A percentile compares a stretch with the other conserved stretches of the same genome.
phyloP scores from a whole-genome alignment of 371 early-diverging fungal genomes.

The Circinella umbellata region DNA sequence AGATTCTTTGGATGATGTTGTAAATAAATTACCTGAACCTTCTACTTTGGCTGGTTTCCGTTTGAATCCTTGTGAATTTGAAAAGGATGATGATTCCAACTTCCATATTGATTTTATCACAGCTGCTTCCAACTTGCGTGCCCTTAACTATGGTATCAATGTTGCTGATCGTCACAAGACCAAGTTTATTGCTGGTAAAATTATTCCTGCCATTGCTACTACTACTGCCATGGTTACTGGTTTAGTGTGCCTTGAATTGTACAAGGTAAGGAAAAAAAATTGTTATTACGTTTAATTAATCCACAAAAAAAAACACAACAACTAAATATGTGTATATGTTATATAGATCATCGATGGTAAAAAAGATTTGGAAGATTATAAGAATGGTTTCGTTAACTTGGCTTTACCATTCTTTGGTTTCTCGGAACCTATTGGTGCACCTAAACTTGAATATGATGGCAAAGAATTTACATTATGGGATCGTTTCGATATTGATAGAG shows the following conservation, averaged over 20 bases:
- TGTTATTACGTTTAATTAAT: too few species aligned
- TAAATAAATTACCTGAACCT: constrained; percentile 74
- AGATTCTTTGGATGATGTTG: constrained; percentile 73
- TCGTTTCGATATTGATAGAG: constrained; percentile 88
- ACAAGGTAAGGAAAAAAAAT: constrained; percentile 70
- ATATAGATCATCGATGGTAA: constrained; percentile 71
- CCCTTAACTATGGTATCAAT: constrained; percentile 96
- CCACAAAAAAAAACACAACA: not conserved
- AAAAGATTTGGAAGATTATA: constrained; percentile 91
- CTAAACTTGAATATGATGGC: constrained; percentile 85
- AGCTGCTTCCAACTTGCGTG: constrained; percentile 97
- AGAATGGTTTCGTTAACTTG: constrained; percentile 99
- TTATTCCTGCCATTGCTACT: constrained; percentile 99
- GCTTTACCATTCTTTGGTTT: constrained; percentile 99
- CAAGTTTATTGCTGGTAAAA: constrained; percentile 99
- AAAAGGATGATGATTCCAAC: constrained; percentile 99
- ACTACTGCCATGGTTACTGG: constrained; percentile 99
- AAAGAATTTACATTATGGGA: constrained; percentile 96
- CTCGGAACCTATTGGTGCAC: constrained; percentile 97
- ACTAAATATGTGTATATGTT: not conserved
- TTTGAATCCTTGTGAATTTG: constrained; percentile 92
- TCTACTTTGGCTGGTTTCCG: constrained; percentile 77
- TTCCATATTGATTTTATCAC: constrained; percentile 99
- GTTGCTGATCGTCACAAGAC: constrained; percentile 94
- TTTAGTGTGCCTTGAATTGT: constrained; percentile 97